phyloP scores from a whole-genome alignment of 2,329 filamentous ascomycete species.

The Claviceps humidiphila region DNA sequence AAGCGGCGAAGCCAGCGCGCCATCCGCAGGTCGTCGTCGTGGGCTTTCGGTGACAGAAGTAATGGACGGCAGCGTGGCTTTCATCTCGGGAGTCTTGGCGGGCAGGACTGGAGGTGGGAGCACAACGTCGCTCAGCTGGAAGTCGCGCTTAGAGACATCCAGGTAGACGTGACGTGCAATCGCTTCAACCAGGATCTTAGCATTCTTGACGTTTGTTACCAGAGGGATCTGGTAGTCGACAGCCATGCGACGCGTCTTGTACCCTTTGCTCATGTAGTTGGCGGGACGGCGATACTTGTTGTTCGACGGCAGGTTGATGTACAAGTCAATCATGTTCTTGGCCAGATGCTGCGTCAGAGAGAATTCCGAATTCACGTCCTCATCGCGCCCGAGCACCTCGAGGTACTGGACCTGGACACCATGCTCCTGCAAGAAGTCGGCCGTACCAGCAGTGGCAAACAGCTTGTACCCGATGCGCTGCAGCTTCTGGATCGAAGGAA shows the following conservation, averaged over 20 bases:
- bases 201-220: conserved; percentile 98
- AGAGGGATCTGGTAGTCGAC: conserved; percentile 94
- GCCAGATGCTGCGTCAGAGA: conserved; percentile 92
- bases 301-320: conserved; percentile 98
- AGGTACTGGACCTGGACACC: conserved; percentile 86
- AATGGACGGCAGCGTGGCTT: conserved; percentile 31
- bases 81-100: conserved; percentile 44
- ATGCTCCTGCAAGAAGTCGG: conserved; percentile 90
- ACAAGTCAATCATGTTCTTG: conserved; percentile 95
- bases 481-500: conserved; percentile 81
- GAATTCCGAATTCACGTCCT: conserved; percentile 87
- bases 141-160: conserved; percentile 71
- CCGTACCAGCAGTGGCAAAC: conserved; percentile 90
- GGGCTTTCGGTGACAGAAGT: conserved; percentile 23
- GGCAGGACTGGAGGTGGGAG: conserved; percentile 57
- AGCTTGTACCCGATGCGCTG: conserved; percentile 88
- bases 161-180: conserved; percentile 82
- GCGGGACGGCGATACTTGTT: conserved; percentile 94
- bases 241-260: conserved; percentile 92
- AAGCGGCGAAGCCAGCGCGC: conserved; percentile 12
- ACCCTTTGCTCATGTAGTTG: conserved; percentile 97
- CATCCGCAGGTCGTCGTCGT: conserved; percentile 18
- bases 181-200: conserved; percentile 91
- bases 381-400: conserved; percentile 68
- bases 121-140: conserved; percentile 76